Base-by-base conservation (phyloP, 441 rosid genomes). In the Codiaeum variegatum region DNA sequence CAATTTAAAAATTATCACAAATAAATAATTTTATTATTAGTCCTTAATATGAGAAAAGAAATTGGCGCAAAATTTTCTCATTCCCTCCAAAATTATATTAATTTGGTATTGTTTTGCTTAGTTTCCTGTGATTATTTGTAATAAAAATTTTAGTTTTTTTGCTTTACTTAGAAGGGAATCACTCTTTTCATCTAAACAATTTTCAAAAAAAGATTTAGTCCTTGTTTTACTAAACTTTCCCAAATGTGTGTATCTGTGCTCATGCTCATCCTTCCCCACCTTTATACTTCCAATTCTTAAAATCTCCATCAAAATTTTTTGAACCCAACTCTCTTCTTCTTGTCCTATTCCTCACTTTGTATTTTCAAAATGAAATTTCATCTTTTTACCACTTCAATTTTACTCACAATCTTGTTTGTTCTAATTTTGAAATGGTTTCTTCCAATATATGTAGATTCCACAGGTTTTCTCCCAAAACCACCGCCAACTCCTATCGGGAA, bases 401-500 rank as follows among this genome's bases (percentile, higher is more conserved):
- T 68, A 0, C 66, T 73, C 34, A 73, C 79, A 1, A 44, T 86
- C 24, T 80, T 66, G 4, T 32, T 74, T 4, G 55, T 73, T 70
- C 76, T 78, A 24, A 73, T 61, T 63, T 80, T 87, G 40, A 92
- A 91, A 0, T 75, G 66, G 73, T 82, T 93, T 81, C 87, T 83
- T 78, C 86, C 90, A 85, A 90, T 66, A 42, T 78, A 0, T 73
- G 1, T 77, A 90, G 0, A 70, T 85, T 24, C 94, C 94, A 6
- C 81, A 16, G 77, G 70, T 69, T 38, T 80, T n/a, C 75, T 66
- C 70, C 75, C 80, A 3, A 85, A 86, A 47, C 13, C 76, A 56
- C 67, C 70, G 79, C 92, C 1, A 28, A 36, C 0, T 38, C 66
- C 70, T 80, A 89, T 2, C 91, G 96, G 98, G 86, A 86, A 26